Base-by-base conservation (phyloP, 371 early-diverging fungal genomes). In the Choanephora cucurbitarum region DNA sequence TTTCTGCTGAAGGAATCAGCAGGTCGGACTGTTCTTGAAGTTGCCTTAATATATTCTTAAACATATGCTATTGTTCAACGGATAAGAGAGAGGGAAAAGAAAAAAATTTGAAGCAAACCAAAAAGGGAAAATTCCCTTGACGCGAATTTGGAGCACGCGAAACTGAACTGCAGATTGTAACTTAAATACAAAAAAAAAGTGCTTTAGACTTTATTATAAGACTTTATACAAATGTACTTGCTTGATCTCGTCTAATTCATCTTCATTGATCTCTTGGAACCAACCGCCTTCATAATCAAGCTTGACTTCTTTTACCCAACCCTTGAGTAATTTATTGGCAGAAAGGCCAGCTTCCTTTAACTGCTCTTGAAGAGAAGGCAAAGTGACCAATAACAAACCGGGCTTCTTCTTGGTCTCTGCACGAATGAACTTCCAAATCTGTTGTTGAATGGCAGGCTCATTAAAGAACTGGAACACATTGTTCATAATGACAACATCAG, bases 381-480 rank as follows among this genome's bases (percentile, higher is more conserved):
- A 52, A 0, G 85, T 85, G 8, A 85, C 72, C 17, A 85, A 40
- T 14, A 85, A 56, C 7, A 79, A 44, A 6, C 82, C 83, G 37
- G 75, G 67, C 47, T 73, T 70, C 49, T 75, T 72, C 40, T 58
- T 70, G 5, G 82, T 72, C 46, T 81, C 75, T 17, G 66, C 59
- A 31, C 79, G 77, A 41, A 85, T 61, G 60, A 73, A 84, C 41
- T 77, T 72, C 86, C 86, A 85, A 22, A 85, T 76, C 45, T 79
- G 64, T 55, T 81, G 84, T 48, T 85, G 86, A 9, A 66, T 57
- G 2, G 72, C 56, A 28, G 75, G 49, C 0, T 80, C 79, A 41
- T 74, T 75, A 49, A 85, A 85, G 64, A 84, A 85, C 55, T 85
- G 84, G 55, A 85, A 85, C 0, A 85, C 86, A 41, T 85, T 85